Conservation (phyloP, 116 monocot species). For the Papilionanthe hybrid region DNA sequence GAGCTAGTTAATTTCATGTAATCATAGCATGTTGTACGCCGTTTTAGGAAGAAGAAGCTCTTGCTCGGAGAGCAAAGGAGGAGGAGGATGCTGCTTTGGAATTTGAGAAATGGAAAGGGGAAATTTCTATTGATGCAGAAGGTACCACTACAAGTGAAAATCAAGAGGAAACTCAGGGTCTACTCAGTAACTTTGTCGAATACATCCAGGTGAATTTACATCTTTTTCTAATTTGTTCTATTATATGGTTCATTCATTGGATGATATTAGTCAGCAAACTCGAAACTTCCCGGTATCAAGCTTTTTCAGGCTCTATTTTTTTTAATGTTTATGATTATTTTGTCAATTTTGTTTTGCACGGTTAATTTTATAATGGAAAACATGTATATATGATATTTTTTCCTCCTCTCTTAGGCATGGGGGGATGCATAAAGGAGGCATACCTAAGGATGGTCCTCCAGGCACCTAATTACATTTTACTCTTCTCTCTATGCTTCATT, state of each 20-base stretch:
- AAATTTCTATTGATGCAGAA: slow-evolving; percentile 89
- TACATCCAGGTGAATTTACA: slow-evolving; percentile 66
- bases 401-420: not conserved
- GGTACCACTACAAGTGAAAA: slow-evolving; percentile 71
- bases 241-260: not conserved
- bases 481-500: too few relatives aligned
- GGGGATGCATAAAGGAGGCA: not conserved
- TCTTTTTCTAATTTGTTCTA: not conserved
- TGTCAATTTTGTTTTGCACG: not conserved
- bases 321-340: not conserved
- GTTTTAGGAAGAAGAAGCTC: slow-evolving; percentile 86
- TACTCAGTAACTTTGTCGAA: slow-evolving; percentile 81
- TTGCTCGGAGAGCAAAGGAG: slow-evolving; percentile 71
- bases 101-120: slow-evolving; percentile 96
- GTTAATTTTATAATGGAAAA: not conserved
- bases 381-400: not conserved
- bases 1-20: not conserved
- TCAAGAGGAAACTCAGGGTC: slow-evolving; percentile 60
- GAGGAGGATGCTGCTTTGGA: slow-evolving; percentile 84
- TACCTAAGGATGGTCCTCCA: not conserved
- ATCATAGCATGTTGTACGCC: not conserved
- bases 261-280: not conserved
- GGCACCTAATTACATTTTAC: not conserved
- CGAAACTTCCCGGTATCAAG: not conserved
- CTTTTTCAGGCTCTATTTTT: not conserved